Conservation (phyloP, 208 protist species). For the Acanthamoeba sp. region DNA sequence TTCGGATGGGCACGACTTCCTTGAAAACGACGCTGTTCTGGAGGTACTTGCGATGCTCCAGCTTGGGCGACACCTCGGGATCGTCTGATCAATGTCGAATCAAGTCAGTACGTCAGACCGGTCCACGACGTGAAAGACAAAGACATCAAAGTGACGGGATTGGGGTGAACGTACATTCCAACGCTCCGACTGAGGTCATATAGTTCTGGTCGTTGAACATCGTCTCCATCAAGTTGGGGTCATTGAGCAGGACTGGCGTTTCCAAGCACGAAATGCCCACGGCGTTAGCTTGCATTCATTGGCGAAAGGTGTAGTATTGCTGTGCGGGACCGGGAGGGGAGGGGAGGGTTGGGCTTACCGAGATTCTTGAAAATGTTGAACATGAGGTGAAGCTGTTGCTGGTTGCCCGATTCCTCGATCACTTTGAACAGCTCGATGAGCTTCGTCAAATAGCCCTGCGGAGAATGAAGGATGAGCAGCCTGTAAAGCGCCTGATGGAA, state of each 20-base stretch:
- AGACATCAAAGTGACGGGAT: neutral
- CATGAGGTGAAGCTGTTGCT: slow-evolving; percentile 78
- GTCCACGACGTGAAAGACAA: neutral
- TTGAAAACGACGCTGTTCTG: slow-evolving; percentile 86
- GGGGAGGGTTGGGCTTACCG: slow-evolving; percentile 33
- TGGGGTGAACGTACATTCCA: slow-evolving; percentile 85
- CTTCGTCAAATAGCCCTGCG: slow-evolving; percentile 82
- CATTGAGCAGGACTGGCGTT: slow-evolving; percentile 86
- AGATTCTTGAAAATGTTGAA: slow-evolving; percentile 87
- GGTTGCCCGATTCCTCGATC: slow-evolving; percentile 81
- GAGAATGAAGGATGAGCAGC: neutral
- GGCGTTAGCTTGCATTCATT: too few relatives aligned
- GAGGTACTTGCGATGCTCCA: slow-evolving; percentile 88
- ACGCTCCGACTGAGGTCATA: slow-evolving; percentile 84
- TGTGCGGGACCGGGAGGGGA: neutral
- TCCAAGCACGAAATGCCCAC: neutral
- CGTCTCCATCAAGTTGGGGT: slow-evolving; percentile 83
- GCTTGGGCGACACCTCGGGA: slow-evolving; percentile 80
- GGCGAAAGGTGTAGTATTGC: neutral
- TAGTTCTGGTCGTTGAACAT: slow-evolving; percentile 87
- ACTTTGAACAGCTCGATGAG: slow-evolving; percentile 83
- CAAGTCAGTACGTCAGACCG: too few relatives aligned
- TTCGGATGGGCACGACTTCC: slow-evolving; percentile 82
- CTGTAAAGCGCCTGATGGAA: too few relatives aligned
- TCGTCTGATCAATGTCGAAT: slow-evolving; percentile 76